Evolutionary conservation across 345 rosid species (phyloP).

Genomic region (Gynandropsis gynandra): DNA sequence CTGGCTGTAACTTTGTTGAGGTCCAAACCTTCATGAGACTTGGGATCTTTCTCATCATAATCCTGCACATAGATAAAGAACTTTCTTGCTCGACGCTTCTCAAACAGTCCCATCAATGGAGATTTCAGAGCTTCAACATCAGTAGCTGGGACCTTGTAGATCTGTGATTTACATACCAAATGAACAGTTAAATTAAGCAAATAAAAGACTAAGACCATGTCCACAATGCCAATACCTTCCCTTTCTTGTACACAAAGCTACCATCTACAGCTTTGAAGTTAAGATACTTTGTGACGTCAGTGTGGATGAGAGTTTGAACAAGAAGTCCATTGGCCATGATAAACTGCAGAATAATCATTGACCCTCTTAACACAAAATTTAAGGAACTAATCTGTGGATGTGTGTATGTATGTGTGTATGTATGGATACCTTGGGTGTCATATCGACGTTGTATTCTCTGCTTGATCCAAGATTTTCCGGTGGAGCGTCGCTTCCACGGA

Average conservation of each 20-base stretch:
- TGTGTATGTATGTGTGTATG: neutral
- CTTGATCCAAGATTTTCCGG: conserved; percentile 62
- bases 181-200: neutral
- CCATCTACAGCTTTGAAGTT: conserved; percentile 95
- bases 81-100: conserved; percentile 88
- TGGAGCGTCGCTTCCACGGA: conserved; percentile 58
- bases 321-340: conserved; percentile 81
- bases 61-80: conserved; percentile 92
- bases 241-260: conserved; percentile 86
- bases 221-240: conserved; percentile 79
- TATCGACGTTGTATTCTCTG: conserved; percentile 77
- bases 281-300: conserved; percentile 84
- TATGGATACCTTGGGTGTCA: conserved; percentile 68
- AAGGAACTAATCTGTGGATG: no score
- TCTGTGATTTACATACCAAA: conserved; percentile 26
- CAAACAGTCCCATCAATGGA: conserved; percentile 80
- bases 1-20: conserved; percentile 71
- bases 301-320: conserved; percentile 80
- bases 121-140: conserved; percentile 93
- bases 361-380: neutral
- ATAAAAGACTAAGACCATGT: neutral
- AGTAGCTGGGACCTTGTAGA: conserved; percentile 82
- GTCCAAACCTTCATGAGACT: conserved; percentile 86
- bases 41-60: conserved; percentile 83
- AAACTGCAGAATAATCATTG: conserved; percentile 38